Evolutionary conservation across 2,329 filamentous ascomycete species (phyloP).

Genomic region (Claviceps humidiphila): DNA sequence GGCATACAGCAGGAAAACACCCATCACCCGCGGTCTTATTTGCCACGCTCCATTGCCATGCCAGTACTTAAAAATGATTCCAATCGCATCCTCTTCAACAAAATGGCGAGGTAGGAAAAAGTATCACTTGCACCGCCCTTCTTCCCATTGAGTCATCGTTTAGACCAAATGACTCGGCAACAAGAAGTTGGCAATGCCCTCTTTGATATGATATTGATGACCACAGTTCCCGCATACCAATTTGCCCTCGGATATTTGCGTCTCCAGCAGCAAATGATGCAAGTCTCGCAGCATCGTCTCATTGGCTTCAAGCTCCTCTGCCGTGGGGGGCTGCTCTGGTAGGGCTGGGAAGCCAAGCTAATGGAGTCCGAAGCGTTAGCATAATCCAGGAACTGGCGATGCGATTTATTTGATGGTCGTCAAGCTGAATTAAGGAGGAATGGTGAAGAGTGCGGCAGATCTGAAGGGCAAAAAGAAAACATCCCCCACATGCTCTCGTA

Average conservation of each 20-base stretch:
- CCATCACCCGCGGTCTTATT: not conserved
- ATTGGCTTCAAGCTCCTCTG: conserved; percentile 48
- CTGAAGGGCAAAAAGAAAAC: not conserved
- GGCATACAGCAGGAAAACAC: not conserved
- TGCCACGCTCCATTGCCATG: not conserved
- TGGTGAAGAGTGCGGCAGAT: not conserved
- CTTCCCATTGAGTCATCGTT: not conserved
- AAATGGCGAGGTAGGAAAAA: conserved; percentile 71
- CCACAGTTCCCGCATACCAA: conserved; percentile 83
- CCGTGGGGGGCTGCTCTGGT: conserved; percentile 48
- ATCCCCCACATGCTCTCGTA: not conserved
- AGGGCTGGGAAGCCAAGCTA: conserved; percentile 70
- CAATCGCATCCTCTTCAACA: not conserved
- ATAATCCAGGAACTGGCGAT: not conserved
- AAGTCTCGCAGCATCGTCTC: conserved; percentile 63
- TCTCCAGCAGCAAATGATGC: conserved; percentile 75
- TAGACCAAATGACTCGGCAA: conserved; percentile 77
- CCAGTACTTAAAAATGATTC: not conserved
- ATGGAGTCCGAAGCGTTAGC: not conserved
- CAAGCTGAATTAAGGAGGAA: not conserved
- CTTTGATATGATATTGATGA: conserved; percentile 87
- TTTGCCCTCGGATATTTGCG: conserved; percentile 76
- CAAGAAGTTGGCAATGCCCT: conserved; percentile 94
- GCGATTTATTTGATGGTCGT: not conserved
- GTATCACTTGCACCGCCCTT: conserved; percentile 87